phyloP scores from a whole-genome alignment of 768 basidiomycete genomes.

The Candolleomyces eurysporus region DNA sequence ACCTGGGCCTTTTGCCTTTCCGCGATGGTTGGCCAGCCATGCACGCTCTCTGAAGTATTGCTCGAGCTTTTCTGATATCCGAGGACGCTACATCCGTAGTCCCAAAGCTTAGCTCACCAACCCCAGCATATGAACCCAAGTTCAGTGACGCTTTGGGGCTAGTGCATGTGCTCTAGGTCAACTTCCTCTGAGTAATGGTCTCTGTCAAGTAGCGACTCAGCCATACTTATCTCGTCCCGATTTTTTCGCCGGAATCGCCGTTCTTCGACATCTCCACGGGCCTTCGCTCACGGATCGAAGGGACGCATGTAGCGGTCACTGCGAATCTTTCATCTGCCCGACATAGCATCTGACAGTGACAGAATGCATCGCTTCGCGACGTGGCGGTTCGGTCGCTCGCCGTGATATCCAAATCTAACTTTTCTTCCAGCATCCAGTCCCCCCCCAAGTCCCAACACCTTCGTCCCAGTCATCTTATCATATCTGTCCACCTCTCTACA shows the following conservation, averaged over 20 bases:
- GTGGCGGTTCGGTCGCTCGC: not conserved
- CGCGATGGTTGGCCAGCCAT: too few relatives aligned
- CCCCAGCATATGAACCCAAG: too few relatives aligned
- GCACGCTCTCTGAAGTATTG: too few relatives aligned
- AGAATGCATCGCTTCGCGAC: not conserved
- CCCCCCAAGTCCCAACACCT: not conserved
- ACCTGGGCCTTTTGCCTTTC: too few relatives aligned
- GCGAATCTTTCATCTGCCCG: not conserved
- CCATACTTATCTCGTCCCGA: not conserved
- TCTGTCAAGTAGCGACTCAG: not conserved
- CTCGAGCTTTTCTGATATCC: too few relatives aligned
- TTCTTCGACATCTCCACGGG: not conserved
- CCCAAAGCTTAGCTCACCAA: too few relatives aligned
- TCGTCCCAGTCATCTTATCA: not conserved
- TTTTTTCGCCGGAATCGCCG: not conserved
- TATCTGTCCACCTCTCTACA: conserved; percentile 1
- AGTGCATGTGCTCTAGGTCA: not conserved
- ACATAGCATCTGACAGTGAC: conserved; percentile 3
- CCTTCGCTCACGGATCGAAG: not conserved
- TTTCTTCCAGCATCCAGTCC: not conserved
- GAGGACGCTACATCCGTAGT: too few relatives aligned
- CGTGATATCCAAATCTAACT: not conserved
- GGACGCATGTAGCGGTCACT: not conserved
- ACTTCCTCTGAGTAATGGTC: not conserved
- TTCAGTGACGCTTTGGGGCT: too few relatives aligned